Percentiles rank a stretch among this genome's conserved stretches.
These are phyloP conservation scores for Agaricus blazei DNA, from an alignment of 768 basidiomycete species.

Conservation along the genomic window DNA sequence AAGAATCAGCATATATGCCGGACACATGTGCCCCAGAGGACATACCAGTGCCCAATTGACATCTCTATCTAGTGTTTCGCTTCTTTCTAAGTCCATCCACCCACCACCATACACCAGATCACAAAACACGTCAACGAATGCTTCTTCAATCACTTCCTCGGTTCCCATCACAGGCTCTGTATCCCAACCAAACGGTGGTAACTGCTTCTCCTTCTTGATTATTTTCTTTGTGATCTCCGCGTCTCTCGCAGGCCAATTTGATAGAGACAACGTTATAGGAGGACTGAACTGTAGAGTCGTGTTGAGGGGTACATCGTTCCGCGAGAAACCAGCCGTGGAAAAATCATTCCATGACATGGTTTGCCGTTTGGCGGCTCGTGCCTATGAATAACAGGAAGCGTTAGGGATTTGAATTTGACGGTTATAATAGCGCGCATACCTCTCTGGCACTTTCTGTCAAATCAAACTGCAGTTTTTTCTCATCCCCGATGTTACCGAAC, in stretches of 20 bases:
- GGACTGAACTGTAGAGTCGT: conserved; percentile 79
- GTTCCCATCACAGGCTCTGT: conserved; percentile 75
- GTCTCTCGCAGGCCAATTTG: conserved; percentile 69
- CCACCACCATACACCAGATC: conserved; percentile 78
- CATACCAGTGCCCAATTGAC: conserved; percentile 91
- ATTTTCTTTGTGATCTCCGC: conserved; percentile 73
- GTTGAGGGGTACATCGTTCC: conserved; percentile 68
- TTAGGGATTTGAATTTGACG: conserved; percentile 4
- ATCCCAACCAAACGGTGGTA: conserved; percentile 91
- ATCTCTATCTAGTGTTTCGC: conserved; percentile 75
- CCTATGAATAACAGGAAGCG: conserved; percentile 29
- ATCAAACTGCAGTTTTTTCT: conserved; percentile 88
- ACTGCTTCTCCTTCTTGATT: conserved; percentile 75
- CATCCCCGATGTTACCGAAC: conserved; percentile 54
- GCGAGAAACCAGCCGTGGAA: conserved; percentile 75
- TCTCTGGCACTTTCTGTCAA: conserved; percentile 81
- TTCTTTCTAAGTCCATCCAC: conserved; percentile 75
- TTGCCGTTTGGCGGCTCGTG: conserved; percentile 65
- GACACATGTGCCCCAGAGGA: neutral
- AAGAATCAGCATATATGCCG: neutral
- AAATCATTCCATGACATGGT: conserved; percentile 93
- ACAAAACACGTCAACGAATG: conserved; percentile 84
- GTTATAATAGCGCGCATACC: conserved; percentile 25
- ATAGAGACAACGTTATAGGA: conserved; percentile 43
- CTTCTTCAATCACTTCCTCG: conserved; percentile 84